Evolutionary conservation across 495 filamentous ascomycete genomes (phyloP), one percentile per base, ranked within the genome.

Genomic region (Clohesyomyces aquaticus): DNA sequence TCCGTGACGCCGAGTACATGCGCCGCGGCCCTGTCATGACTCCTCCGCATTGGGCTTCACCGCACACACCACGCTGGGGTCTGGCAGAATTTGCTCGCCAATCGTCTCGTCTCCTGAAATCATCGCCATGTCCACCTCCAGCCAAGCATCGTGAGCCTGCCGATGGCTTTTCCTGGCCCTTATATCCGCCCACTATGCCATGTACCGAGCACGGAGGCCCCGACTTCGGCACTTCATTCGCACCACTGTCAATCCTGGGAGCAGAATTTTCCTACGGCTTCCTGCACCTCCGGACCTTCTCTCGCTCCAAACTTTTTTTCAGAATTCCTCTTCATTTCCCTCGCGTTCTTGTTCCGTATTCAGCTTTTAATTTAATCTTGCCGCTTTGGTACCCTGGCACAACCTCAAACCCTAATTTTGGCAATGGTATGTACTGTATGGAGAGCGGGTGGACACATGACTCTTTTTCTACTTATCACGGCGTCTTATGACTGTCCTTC

Each of bases 41-140:
- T 38, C 32, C 32, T 38, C n/a, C n/a, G n/a, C 32, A 38, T 38
- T 14, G 14, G 32, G 32, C 32, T 38, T 38, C 32, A 38, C 32
- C 32, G 32, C 14, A 38, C 32, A 14, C 32, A 14, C 32, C 32
- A 38, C 32, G 32, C 32, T 14, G 32, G 32, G 32, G 32, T 6
- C 32, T 38, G 14, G 32, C 32, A 38, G 45, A 48, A 48, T 23
- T 18, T 48, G 45, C 45, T 48, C 45, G 45, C 45, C 45, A 48
- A 48, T 48, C n/a, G 45, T n/a, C 16, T 23, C 21, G n/a, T 9
- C 48, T 52, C 48, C 48, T 52, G 48, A 52, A 52, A 52, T 52
- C 48, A 52, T 52, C 48, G 9, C 48, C 48, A 38, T 48, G 9
- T 26, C 25, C 48, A 23, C 18, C 48, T 23, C 48, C 48, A 14